A percentile compares a stretch with the other conserved stretches of the same genome.
Evolutionary conservation across 805 yeast species (phyloP).

Genomic region (Monosporozyma servazzii): DNA sequence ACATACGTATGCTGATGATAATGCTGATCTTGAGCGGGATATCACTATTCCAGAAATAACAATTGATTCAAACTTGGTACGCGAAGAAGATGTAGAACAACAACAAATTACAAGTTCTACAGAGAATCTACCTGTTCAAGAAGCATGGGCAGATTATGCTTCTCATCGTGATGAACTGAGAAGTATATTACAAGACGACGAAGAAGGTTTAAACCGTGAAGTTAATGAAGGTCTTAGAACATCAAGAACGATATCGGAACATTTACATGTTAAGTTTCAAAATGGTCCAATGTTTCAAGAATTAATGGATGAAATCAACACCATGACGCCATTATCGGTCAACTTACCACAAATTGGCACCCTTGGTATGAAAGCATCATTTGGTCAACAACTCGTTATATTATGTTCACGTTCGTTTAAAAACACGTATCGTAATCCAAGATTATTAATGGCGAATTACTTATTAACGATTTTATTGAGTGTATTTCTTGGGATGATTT

Average conservation of each 20-base stretch:
- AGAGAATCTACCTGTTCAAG: conserved; percentile 29
- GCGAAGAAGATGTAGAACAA: not conserved
- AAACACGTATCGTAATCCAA: conserved; percentile 87
- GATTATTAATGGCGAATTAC: conserved; percentile 77
- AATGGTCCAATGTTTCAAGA: conserved; percentile 28
- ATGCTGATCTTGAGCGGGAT: conserved; percentile 3
- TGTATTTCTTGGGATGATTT: conserved; percentile 73
- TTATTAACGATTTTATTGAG: conserved; percentile 70
- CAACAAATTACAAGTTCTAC: conserved; percentile 35
- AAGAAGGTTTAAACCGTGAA: conserved; percentile 10
- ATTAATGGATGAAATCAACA: conserved; percentile 27
- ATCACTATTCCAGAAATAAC: not conserved
- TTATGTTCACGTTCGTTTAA: conserved; percentile 82
- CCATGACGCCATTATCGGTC: not conserved
- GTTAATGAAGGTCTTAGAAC: not conserved
- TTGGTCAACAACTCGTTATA: conserved; percentile 58
- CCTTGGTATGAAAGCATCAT: conserved; percentile 36
- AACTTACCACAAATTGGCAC: not conserved
- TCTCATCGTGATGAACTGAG: conserved; percentile 65
- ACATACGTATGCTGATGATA: not conserved
- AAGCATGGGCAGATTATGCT: conserved; percentile 84
- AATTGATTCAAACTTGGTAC: not conserved
- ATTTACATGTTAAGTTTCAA: conserved; percentile 25
- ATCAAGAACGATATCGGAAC: conserved; percentile 5
- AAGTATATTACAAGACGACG: conserved; percentile 17